Conservation (phyloP, 441 rosid species). For the Adansonia gregorii region DNA sequence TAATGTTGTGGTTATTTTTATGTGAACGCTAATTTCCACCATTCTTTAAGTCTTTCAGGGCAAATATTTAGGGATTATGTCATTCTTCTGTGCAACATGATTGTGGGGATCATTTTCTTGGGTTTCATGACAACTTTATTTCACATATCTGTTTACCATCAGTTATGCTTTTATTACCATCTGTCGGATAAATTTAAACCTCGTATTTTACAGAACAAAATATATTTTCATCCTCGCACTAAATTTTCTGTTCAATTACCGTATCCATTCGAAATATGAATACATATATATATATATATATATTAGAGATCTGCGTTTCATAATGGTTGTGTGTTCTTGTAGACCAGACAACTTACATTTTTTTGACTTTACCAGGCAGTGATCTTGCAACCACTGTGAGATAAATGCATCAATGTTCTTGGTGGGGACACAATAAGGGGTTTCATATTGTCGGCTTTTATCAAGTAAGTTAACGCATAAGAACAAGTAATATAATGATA, state of each 20-base stretch:
- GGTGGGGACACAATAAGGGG: constrained; percentile 91
- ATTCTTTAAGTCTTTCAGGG: neutral
- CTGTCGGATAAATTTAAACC: neutral
- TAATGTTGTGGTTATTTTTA: neutral
- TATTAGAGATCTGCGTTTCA: neutral
- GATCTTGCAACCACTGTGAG: constrained; percentile 88
- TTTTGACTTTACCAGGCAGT: constrained; percentile 59
- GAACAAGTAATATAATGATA: too few species aligned
- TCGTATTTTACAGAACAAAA: neutral
- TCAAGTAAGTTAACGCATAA: too few species aligned
- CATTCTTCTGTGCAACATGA: neutral
- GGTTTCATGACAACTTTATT: neutral
- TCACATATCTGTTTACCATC: neutral
- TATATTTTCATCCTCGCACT: neutral
- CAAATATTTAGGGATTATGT: neutral
- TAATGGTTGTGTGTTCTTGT: neutral
- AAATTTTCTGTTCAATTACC: neutral
- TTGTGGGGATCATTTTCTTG: neutral
- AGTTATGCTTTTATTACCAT: neutral
- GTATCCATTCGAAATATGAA: neutral
- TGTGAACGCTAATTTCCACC: neutral
- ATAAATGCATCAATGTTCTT: constrained; percentile 64
- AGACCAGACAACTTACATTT: constrained; percentile 19
- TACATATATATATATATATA: too few species aligned
- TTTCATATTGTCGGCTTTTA: constrained; percentile 25